A percentile compares a stretch with the other conserved stretches of the same genome.
Conservation (phyloP, 768 basidiomycete species). For the Rhizopogon salebrosus region DNA sequence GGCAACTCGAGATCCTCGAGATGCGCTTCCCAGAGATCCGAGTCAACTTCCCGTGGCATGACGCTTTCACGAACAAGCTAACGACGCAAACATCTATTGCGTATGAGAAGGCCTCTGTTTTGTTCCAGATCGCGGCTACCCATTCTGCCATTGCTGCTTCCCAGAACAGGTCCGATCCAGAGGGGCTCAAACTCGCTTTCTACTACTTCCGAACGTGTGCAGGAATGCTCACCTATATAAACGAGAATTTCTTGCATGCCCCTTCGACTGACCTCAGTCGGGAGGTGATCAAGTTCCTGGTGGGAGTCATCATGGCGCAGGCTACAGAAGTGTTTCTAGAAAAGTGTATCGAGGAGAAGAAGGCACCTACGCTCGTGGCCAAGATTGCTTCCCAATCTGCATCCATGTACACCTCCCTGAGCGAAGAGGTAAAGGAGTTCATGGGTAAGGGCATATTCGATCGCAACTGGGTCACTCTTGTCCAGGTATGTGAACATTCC, state of each 20-base stretch:
- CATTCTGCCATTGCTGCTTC: conserved; percentile 88
- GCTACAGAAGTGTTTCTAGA: conserved; percentile 96
- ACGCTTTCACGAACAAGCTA: conserved; percentile 92
- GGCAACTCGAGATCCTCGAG: conserved; percentile 95
- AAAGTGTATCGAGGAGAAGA: conserved; percentile 92
- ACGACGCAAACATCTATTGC: conserved; percentile 96
- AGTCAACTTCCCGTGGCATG: conserved; percentile 94
- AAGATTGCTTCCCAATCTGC: conserved; percentile 85
- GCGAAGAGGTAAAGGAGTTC: conserved; percentile 94
- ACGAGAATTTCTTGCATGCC: conserved; percentile 98
- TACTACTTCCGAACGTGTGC: conserved; percentile 86
- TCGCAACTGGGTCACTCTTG: conserved; percentile 84
- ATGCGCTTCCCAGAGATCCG: conserved; percentile 94
- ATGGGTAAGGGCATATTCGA: conserved; percentile 96
- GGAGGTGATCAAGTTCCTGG: conserved; percentile 91
- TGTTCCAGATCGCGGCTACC: conserved; percentile 93
- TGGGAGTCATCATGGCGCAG: conserved; percentile 85
- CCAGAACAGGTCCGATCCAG: conserved; percentile 82
- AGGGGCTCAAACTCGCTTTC: conserved; percentile 91
- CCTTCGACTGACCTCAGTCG: conserved; percentile 92
- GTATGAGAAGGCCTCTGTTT: conserved; percentile 95
- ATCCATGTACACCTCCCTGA: conserved; percentile 72
- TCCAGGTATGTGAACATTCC: conserved; percentile 51
- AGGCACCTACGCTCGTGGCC: conserved; percentile 66
- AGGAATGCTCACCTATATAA: conserved; percentile 98